These are phyloP conservation scores for Stramenopiles sp. DNA, from an alignment of 352 stramenopile genomes.

Conservation along the genomic window DNA sequence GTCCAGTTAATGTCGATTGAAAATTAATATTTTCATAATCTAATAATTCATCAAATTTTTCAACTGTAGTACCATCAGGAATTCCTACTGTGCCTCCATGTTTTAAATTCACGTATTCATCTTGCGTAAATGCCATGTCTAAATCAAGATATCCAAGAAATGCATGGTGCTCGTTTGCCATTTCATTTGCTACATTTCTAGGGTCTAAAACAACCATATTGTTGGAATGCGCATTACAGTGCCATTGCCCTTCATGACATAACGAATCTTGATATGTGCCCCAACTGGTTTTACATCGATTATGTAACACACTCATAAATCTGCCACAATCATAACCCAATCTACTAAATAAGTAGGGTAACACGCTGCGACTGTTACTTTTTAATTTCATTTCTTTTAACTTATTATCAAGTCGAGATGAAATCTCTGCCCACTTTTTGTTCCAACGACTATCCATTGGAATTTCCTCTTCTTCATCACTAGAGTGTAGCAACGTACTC, in stretches of 20 bases:
- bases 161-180: not conserved
- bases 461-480: not conserved
- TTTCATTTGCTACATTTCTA: not conserved
- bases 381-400: not conserved
- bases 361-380: not conserved
- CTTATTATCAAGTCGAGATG: not conserved
- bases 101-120: not conserved
- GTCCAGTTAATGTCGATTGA: not conserved
- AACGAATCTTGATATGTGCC: not conserved
- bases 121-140: not conserved
- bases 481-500: not conserved
- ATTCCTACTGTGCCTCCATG: not conserved
- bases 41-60: not conserved
- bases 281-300: not conserved
- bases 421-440: not conserved
- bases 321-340: not conserved
- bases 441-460: not conserved
- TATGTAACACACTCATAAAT: not conserved
- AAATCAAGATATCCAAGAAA: not conserved
- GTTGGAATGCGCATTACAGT: not conserved
- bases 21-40: not conserved
- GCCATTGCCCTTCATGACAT: not conserved
- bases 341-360: not conserved
- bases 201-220: not conserved
- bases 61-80: not conserved